Conservation (phyloP, 1,139 yeast species). For the Lodderomyces elongisporus region DNA sequence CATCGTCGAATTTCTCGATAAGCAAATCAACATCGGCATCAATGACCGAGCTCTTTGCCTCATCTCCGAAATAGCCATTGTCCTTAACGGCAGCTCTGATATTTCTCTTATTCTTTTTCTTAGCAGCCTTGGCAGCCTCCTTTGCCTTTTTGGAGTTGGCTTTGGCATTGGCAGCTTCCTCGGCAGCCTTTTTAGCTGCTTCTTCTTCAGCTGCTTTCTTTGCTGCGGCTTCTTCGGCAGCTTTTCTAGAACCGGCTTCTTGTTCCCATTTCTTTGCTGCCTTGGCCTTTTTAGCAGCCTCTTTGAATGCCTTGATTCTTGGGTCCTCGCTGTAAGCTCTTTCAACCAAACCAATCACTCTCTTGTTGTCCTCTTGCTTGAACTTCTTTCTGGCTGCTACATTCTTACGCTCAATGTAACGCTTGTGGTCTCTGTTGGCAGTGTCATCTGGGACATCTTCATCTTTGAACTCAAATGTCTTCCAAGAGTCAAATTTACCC, state of each 20-base stretch:
- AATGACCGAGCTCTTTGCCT: conserved; percentile 57
- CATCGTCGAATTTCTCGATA: conserved; percentile 75
- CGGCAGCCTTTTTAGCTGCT: conserved; percentile 70
- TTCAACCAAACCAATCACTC: conserved; percentile 81
- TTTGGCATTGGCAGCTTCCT: conserved; percentile 66
- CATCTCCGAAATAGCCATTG: conserved; percentile 77
- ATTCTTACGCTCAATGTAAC: conserved; percentile 97
- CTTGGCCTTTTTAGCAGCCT: conserved; percentile 90
- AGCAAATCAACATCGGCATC: conserved; percentile 78
- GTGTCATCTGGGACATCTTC: conserved; percentile 99
- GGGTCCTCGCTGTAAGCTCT: conserved; percentile 90
- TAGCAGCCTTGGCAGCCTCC: conserved; percentile 94
- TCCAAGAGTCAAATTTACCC: conserved; percentile 98
- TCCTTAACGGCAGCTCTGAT: conserved; percentile 83
- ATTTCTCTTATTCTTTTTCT: conserved; percentile 97
- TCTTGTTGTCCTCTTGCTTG: conserved; percentile 95
- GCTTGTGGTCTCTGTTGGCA: conserved; percentile 98
- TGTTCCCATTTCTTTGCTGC: conserved; percentile 96
- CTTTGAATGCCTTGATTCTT: conserved; percentile 89
- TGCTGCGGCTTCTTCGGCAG: conserved; percentile 80
- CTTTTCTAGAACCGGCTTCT: conserved; percentile 96
- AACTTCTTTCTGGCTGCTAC: conserved; percentile 94
- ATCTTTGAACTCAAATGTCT: conserved; percentile 94
- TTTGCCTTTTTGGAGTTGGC: conserved; percentile 80
- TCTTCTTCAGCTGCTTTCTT: conserved; percentile 82